Evolutionary conservation across 1,284 basidiomycete genomes (phyloP), one percentile per base, ranked within the genome.

Genomic region (Melampsora abietis-canadensis): DNA sequence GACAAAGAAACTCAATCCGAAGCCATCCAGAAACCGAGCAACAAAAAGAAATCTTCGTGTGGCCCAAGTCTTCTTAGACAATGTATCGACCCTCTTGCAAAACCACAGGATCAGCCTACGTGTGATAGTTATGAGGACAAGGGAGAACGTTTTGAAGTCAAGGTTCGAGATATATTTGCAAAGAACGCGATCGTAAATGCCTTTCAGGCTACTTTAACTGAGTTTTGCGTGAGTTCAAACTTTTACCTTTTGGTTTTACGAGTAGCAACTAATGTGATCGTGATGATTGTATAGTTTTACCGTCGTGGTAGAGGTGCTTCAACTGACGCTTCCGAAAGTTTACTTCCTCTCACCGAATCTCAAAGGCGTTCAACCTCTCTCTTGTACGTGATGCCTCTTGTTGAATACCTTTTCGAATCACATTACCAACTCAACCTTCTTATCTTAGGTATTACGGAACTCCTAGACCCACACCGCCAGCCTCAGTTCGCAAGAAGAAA

Each of bases 391-490:
- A 40, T 31, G 6, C 24, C n/a, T 34, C 4, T 15, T 37, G 2
- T 44, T 44, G 40, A 12, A 15, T 15, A 14, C 40, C 4, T 44
- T 44, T 44, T 44, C 40, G 40, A 44, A 14, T 44, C 14, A 44
- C 15, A 1, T 44, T 44, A 44, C 40, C 31, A 15, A 31, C 17
- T 40, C 37, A 19, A n/a, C 19, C 3, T 24, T 61, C 24, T 61
- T 40, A n/a, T 17, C 44, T 40, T 27, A 70, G 68, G 15, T 70
- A 70, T 70, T 70, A 70, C 46, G 68, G 68, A 19, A 44, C 60
- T 24, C 57, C 67, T 24, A 27, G 54, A 7, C 54, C 67, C 46
- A 30, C 30, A 44, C 24, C 68, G 60, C 34, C 68, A 17, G 30
- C 60, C 5, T 21, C 14, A 27, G 5, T 57, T 57, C 51, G 51